Base-by-base conservation (phyloP, 2,329 filamentous ascomycete species). In the Mollisiaceae sp. region DNA sequence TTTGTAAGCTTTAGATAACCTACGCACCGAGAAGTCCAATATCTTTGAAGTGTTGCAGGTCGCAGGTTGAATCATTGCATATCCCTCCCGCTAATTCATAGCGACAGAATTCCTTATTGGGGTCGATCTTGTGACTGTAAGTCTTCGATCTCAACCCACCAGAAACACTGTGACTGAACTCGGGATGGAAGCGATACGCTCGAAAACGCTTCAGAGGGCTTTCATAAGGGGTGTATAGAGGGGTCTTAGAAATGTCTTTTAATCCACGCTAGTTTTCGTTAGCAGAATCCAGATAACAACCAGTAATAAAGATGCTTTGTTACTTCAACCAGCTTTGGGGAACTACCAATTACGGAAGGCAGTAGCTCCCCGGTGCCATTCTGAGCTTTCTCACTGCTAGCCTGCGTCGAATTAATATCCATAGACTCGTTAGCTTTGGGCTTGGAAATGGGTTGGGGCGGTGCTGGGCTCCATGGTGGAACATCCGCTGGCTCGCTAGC, bases 101-200 rank as follows among this genome's bases (percentile, higher is more conserved):
- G 43, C 88, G 89, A 78, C 95, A 99, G 58, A 98, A 75, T 67
- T 86, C 85, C 72, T 86, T 89, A 67, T 87, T 83, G 27, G 89
- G 83, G 76, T 97, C 89, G 78, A 99, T 97, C 72, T 89, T 90
- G 79, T 97, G 92, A 80, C 92, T 97, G 80, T 94, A 98, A 52
- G 94, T 98, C 81, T 96, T 84, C 69, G 95, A 98, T 75, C 91
- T 89, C 75, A 93, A 90, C 52, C 94, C 94, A 68, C 89, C 90
- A 63, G 86, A 77, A 64, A 97, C 88, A 64, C 86, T 82, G 59
- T 90, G 78, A 70, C 83, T 81, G 79, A 89, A 98, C 60, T 86
- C 82, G 38, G 92, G 92, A 76, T 98, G 94, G 76, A 94, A 97
- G 72, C 94, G 92, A 79, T 92, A 99, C 43, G 92, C 90, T 77